Conservation (phyloP, 2,329 filamentous ascomycete species). For the Sarocladiaceae sp. region DNA sequence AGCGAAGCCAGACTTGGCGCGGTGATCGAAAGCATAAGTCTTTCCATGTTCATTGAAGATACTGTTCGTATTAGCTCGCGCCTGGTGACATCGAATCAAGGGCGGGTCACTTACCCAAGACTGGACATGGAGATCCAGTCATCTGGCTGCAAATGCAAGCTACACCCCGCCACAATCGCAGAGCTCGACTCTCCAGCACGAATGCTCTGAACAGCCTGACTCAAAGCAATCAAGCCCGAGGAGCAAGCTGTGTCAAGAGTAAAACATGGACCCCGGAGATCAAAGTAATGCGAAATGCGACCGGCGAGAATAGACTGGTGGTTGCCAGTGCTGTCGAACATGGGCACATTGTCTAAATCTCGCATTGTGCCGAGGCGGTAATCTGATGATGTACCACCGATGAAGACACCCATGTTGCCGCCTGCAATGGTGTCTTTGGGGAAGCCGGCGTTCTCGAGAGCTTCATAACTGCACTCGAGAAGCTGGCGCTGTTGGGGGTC, state of each 20-base stretch:
- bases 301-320: slow-evolving; percentile 39
- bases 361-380: slow-evolving; percentile 41
- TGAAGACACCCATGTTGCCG: slow-evolving; percentile 44
- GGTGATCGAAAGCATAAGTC: slow-evolving; percentile 26
- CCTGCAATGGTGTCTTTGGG: slow-evolving; percentile 43
- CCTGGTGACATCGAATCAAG: slow-evolving; percentile 38
- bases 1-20: slow-evolving; percentile 40
- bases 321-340: slow-evolving; percentile 41
- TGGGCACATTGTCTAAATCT: slow-evolving; percentile 41
- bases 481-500: slow-evolving; percentile 49
- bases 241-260: slow-evolving; percentile 34
- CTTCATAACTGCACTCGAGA: slow-evolving; percentile 50
- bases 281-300: slow-evolving; percentile 43
- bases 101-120: slow-evolving; percentile 18
- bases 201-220: slow-evolving; percentile 26
- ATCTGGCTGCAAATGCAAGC: slow-evolving; percentile 6
- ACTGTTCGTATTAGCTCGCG: background rate
- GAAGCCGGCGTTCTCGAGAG: slow-evolving; percentile 48
- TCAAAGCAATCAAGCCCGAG: slow-evolving; percentile 25
- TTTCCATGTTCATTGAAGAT: slow-evolving; percentile 4
- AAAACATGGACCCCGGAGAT: slow-evolving; percentile 35
- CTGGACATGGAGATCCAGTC: background rate
- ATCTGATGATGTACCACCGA: slow-evolving; percentile 43
- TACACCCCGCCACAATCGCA: slow-evolving; percentile 43
- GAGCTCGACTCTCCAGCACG: slow-evolving; percentile 38